Evolutionary conservation across 2,329 filamentous ascomycete genomes (phyloP).

Genomic region (Hypoxylon sp.): DNA sequence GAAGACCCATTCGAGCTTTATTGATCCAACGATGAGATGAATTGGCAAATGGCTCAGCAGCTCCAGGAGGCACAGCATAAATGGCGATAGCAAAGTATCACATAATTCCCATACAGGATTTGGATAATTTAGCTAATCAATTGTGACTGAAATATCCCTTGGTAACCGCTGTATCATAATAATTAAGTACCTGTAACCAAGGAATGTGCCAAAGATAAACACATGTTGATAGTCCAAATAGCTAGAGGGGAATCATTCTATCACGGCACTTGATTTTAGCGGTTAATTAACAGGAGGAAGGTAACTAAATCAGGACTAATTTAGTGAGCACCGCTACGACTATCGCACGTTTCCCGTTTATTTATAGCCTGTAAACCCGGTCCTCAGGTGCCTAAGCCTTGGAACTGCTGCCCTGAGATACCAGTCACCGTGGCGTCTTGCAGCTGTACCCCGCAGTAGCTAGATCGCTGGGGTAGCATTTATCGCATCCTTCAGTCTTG

Average conservation of each 20-base stretch:
- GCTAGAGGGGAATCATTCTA: no score
- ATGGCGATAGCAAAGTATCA: neutral
- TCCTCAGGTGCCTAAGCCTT: neutral
- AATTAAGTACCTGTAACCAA: neutral
- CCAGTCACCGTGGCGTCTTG: neutral
- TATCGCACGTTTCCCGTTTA: neutral
- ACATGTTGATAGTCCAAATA: neutral
- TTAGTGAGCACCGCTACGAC: neutral
- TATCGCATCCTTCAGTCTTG: neutral
- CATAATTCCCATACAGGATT: neutral
- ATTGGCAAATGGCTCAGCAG: conserved; percentile 1
- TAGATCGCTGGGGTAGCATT: neutral
- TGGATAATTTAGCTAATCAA: neutral
- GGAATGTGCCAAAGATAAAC: neutral
- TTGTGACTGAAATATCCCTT: neutral
- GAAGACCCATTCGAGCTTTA: neutral
- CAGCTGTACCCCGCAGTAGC: neutral
- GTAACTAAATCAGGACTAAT: neutral
- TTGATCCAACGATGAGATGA: neutral
- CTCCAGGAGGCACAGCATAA: conserved; percentile 2
- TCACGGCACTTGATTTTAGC: neutral
- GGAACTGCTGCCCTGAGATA: neutral
- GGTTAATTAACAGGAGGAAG: neutral
- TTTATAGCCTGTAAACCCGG: neutral
- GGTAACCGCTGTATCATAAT: neutral